A percentile compares a stretch with the other conserved stretches of the same genome.
Conservation (phyloP, 805 yeast species). For the Yamadazyma ubonensis region DNA sequence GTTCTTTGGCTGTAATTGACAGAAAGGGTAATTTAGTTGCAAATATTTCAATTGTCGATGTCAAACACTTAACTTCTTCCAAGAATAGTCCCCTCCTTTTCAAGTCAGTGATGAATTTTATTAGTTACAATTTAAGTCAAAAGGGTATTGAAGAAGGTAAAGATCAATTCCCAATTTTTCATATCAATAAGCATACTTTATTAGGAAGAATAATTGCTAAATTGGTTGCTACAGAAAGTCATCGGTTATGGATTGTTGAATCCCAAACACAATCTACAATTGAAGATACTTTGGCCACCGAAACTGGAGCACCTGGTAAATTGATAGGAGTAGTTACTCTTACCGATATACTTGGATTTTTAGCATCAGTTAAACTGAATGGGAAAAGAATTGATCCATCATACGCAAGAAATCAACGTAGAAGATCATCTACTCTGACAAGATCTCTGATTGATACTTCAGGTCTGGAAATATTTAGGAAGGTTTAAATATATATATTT, state of each 20-base stretch:
- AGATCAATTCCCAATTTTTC: slow-evolving; percentile 95
- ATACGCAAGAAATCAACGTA: slow-evolving; percentile 83
- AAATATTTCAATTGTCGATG: slow-evolving; percentile 93
- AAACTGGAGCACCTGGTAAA: slow-evolving; percentile 64
- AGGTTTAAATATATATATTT: slow-evolving; percentile 1
- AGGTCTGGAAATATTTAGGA: slow-evolving; percentile 12
- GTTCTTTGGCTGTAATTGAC: slow-evolving; percentile 92
- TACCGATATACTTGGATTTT: slow-evolving; percentile 81
- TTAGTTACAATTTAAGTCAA: slow-evolving; percentile 78
- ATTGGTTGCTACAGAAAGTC: slow-evolving; percentile 91
- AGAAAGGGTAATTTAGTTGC: slow-evolving; percentile 73
- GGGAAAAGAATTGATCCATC: slow-evolving; percentile 82
- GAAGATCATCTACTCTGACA: slow-evolving; percentile 52
- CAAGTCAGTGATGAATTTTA: slow-evolving; percentile 82
- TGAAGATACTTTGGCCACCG: slow-evolving; percentile 17
- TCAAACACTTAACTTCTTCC: slow-evolving; percentile 79
- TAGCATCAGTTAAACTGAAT: slow-evolving; percentile 60
- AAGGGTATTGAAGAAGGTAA: slow-evolving; percentile 93
- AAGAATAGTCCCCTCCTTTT: slow-evolving; percentile 82
- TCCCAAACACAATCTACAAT: slow-evolving; percentile 14
- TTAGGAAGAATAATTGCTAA: slow-evolving; percentile 90
- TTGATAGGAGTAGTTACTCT: slow-evolving; percentile 88
- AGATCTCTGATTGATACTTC: slow-evolving; percentile 14
- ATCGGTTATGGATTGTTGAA: slow-evolving; percentile 82
- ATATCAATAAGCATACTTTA: slow-evolving; percentile 76